Base-by-base conservation (phyloP, 352 stramenopile species). In the Thraustotheca clavata region DNA sequence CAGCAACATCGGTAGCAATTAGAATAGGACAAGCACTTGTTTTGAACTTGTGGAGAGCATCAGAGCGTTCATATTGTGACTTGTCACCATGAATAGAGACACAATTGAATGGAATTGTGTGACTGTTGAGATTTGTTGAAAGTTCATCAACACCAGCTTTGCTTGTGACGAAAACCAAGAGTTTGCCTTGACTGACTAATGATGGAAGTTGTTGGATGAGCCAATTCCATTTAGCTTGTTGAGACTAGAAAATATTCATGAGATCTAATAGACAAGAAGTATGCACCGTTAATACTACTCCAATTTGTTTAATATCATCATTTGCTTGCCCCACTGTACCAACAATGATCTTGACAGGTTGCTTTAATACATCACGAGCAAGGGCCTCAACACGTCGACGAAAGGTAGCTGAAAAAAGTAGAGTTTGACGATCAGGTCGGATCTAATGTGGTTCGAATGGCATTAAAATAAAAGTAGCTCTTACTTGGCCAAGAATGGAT, bases 331-430 rank as follows among this genome's bases (percentile, higher is more conserved):
- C 86, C 18, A 85, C 74, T 0, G 77, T 70, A 0, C 88, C 88
- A 38, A 96, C 76, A 7, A 78, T 88, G 29, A 96, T 69, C 48
- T 91, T 94, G 5, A 96, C 74, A 0, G 88, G 88, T 59, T 93
- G 73, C 1, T 69, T 70, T 0, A 96, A 75, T 33, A 96, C 81
- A 54, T 96, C 85, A 6, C 83, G 68, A 8, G 87, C 86, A 6
- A 96, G 59, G 7, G 71, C 65, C 68, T 92, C 79, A 31, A 92
- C 77, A 8, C 78, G 76, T 14, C 73, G 72, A 24, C 77, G 85
- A 61, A 94, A 95, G 12, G 87, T 96, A 1, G 87, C 87, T 0
- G 78, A 92, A 54, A 95, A 96, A 75, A 96, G 80, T 20, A 95
- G 74, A 16, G 78, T 96, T 69, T 96, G 87, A 1, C 87, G 69